These are phyloP conservation scores for Atractiella rhizophila DNA, from an alignment of 768 basidiomycete genomes.

Conservation along the genomic window DNA sequence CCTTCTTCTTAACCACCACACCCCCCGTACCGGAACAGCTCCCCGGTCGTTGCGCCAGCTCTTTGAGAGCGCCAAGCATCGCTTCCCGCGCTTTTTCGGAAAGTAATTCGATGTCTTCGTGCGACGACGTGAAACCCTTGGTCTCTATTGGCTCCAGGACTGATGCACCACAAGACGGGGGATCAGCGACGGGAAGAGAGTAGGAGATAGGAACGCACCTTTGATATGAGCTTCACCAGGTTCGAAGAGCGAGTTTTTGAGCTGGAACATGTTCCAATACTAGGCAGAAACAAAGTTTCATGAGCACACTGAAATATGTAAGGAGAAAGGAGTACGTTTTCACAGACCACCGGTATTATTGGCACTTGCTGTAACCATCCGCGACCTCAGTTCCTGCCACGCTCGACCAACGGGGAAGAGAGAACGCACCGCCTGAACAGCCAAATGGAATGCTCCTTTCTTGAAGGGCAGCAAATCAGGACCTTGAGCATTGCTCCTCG, in stretches of 20 bases:
- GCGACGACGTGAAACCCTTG: conserved; percentile 33
- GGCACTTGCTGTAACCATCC: too few relatives aligned
- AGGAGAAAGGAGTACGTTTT: too few relatives aligned
- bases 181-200: background rate
- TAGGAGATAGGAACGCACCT: conserved; percentile 30
- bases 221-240: conserved; percentile 51
- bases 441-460: conserved; percentile 94
- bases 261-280: conserved; percentile 54
- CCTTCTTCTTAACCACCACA: too few relatives aligned
- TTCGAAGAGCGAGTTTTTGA: conserved; percentile 28
- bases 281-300: too few relatives aligned
- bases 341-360: conserved; percentile 67
- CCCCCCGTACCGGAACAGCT: too few relatives aligned
- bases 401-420: too few relatives aligned
- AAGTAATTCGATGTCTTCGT: conserved; percentile 39
- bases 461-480: conserved; percentile 65
- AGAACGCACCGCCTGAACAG: conserved; percentile 75
- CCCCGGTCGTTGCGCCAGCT: conserved; percentile 27
- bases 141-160: conserved; percentile 81
- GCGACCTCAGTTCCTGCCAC: too few relatives aligned
- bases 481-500: conserved; percentile 42
- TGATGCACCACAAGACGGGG: conserved; percentile 23
- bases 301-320: too few relatives aligned
- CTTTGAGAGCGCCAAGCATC: conserved; percentile 53
- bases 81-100: conserved; percentile 39